These are phyloP conservation scores for Quercus agrifolia DNA, from an alignment of 306 rosid genomes.

Conservation along the genomic window DNA sequence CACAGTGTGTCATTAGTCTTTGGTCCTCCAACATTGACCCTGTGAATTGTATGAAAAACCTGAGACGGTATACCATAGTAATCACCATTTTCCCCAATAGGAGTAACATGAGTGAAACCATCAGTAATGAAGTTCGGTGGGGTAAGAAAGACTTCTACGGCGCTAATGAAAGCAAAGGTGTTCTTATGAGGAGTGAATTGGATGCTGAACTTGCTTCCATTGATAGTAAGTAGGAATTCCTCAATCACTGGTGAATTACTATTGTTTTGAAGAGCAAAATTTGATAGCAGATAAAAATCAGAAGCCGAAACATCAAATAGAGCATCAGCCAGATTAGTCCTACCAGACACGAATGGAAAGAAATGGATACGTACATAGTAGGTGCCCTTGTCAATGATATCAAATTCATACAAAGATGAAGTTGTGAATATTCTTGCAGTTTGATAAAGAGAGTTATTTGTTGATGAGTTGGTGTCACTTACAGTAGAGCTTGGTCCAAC, in stretches of 20 bases:
- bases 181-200: constrained; percentile 21
- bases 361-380: constrained; percentile 53
- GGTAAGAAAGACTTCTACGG: constrained; percentile 48
- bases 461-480: background rate
- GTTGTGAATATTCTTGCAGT: constrained; percentile 24
- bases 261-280: background rate
- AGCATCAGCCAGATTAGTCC: constrained; percentile 19
- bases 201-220: background rate
- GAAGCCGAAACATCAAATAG: constrained; percentile 36
- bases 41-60: constrained; percentile 13
- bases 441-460: constrained; percentile 11
- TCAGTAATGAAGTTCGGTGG: background rate
- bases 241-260: constrained; percentile 7
- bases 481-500: background rate
- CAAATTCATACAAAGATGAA: constrained; percentile 6
- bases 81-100: background rate
- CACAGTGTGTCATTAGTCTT: constrained; percentile 3
- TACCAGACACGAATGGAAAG: constrained; percentile 27
- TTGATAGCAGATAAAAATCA: constrained; percentile 10
- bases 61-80: background rate
- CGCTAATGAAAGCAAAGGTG: constrained; percentile 40
- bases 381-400: background rate
- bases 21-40: constrained; percentile 40
- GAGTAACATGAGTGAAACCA: background rate
- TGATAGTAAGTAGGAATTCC: constrained; percentile 28